Percentiles rank a stretch among this genome's conserved stretches.
phyloP scores from a whole-genome alignment of 768 basidiomycete genomes.

The Cyclocybe cylindracea region DNA sequence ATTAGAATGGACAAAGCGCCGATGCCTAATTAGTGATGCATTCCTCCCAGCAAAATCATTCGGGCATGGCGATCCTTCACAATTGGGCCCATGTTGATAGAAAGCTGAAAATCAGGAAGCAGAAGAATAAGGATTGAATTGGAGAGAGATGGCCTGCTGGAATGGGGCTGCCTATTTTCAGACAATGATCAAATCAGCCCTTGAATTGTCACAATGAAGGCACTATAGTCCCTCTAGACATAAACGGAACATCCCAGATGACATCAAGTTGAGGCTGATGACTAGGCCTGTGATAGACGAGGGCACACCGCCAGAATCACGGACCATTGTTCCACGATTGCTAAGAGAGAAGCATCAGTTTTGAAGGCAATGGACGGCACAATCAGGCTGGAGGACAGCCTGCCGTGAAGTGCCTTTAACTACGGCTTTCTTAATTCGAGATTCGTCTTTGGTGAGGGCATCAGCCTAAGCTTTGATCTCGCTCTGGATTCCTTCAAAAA shows the following conservation, averaged over 20 bases:
- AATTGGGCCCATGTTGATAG: no score
- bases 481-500: conserved; percentile 59
- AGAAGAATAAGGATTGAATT: no score
- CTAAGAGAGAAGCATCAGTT: conserved; percentile 87
- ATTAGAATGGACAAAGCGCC: no score
- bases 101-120: no score
- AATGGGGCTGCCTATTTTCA: no score
- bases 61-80: no score
- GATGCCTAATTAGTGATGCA: no score
- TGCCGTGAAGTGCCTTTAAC: conserved; percentile 92
- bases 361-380: conserved; percentile 86
- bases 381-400: conserved; percentile 90
- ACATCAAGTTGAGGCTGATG: conserved; percentile 90
- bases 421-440: conserved; percentile 83
- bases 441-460: conserved; percentile 59
- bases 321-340: conserved; percentile 95
- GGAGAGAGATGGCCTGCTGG: no score
- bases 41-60: no score
- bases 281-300: conserved; percentile 92
- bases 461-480: conserved; percentile 82
- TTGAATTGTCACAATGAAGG: conserved; percentile 20
- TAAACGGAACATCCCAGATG: conserved; percentile 94
- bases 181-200: no score
- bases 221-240: conserved; percentile 84
- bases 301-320: conserved; percentile 91